Base-by-base conservation (phyloP, 352 stramenopile species). In the Globisporangium radiosum region DNA sequence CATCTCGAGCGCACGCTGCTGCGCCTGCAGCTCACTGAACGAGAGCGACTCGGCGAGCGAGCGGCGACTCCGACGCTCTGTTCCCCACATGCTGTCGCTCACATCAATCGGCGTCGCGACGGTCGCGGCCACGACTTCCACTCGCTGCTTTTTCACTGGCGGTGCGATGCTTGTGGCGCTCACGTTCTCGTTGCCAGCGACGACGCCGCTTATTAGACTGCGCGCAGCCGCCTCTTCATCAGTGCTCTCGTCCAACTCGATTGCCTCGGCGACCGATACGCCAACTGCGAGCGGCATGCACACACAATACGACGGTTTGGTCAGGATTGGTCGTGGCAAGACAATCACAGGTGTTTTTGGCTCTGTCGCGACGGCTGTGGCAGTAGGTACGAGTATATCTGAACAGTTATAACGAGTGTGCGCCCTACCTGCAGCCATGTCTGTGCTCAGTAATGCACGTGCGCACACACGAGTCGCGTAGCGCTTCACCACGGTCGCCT, bases 11-110 rank as follows among this genome's bases (percentile, higher is more conserved):
- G 76, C 72, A 13, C 63, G 64, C 59, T 88, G 76, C 61, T 90
- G 81, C 3, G 78, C 78, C 62, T 88, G 76, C 36, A 88, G 55
- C 47, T 90, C 76, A 5, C 75, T 86, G 50, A 84, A 74, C 13
- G 78, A 78, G 48, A 88, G 64, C 45, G 49, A 58, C 33, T 85
- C 75, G 9, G 66, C 64, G 47, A 70, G 71, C 54, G 73, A 63
- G 9, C 60, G 62, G 37, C 67, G 63, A 11, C 65, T 62, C 33
- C 57, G 33, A 13, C 50, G 19, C 1, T 45, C n/a, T 5, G n/a
- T 47, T 7, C 15, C 52, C 39, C 44, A 43, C 39, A n/a, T 4
- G 17, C 48, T 42, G 9, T 42, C 25, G 7, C 11, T 9, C 38
- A 4, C 38, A 17, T 37, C 15, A 19, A 7, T n/a, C n/a, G 25